phyloP scores from a whole-genome alignment of 2,329 filamentous ascomycete genomes.

The Ascochyta clinopodiicola region DNA sequence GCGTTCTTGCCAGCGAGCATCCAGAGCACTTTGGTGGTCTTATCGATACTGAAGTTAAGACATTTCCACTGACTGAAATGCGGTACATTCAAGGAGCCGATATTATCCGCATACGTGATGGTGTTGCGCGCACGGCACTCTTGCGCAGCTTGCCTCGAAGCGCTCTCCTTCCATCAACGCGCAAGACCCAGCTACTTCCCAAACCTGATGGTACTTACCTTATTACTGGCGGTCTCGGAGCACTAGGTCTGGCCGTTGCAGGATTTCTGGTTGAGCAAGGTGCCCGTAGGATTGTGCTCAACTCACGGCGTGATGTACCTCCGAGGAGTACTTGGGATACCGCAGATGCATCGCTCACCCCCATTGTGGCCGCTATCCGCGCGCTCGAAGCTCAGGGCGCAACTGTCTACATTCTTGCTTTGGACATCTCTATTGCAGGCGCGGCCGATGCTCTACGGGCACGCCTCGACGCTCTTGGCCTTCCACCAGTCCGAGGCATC shows the following conservation, averaged over 20 bases:
- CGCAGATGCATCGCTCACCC: not conserved
- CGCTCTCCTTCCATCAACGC: slow-evolving; percentile 3
- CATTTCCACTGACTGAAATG: slow-evolving; percentile 46
- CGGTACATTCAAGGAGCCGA: slow-evolving; percentile 44
- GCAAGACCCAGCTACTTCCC: slow-evolving; percentile 7
- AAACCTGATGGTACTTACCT: slow-evolving; percentile 14
- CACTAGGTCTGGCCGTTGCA: slow-evolving; percentile 3
- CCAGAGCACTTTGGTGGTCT: slow-evolving; percentile 49
- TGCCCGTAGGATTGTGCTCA: slow-evolving; percentile 6
- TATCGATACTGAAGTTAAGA: slow-evolving; percentile 17
- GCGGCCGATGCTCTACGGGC: not conserved
- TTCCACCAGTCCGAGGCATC: slow-evolving; percentile 2
- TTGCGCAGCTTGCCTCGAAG: slow-evolving; percentile 10
- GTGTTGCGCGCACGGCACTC: slow-evolving; percentile 8
- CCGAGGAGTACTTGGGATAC: not conserved
- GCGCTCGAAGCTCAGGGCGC: not conserved
- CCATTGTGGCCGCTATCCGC: not conserved
- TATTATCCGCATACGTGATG: slow-evolving; percentile 12
- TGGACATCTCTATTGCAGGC: not conserved
- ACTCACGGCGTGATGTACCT: slow-evolving; percentile 1
- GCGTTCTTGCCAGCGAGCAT: slow-evolving; percentile 51
- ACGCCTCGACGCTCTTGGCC: not conserved
- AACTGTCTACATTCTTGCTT: not conserved
- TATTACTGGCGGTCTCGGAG: slow-evolving; percentile 14
- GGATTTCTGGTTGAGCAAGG: slow-evolving; percentile 2